Base-by-base conservation (phyloP, 2,329 filamentous ascomycete species). In the Orbilia ellipsospora region DNA sequence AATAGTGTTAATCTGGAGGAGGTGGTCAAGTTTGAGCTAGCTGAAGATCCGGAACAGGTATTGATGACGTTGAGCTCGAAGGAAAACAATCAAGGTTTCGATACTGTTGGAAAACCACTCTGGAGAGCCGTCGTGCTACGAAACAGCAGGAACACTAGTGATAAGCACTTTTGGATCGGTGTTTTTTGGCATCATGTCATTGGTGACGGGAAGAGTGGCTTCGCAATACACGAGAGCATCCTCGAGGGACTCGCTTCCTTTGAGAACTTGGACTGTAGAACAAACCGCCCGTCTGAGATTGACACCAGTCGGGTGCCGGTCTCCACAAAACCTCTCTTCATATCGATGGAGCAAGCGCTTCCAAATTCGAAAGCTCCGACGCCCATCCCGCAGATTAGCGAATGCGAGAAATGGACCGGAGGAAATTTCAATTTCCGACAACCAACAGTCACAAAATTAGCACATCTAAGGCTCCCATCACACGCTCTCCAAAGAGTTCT, bases 151-250 rank as follows among this genome's bases (percentile, higher is more conserved):
- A 48, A 45, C 48, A 59, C 13, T 20, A 52, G 50, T 20, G 61
- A 56, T 28, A 40, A 7, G 20, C 60, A 51, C 20, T 72, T 72
- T 36, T 20, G 48, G 42, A 52, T 72, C 10, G 67, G 60, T 8
- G 59, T 72, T 57, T 54, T 72, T 31, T 72, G 67, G 67, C 67
- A 72, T 51, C 67, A 72, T 65, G 51, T 72, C 15, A 72, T 72
- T 36, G 67, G 67, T 7, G 67, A 72, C 18, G 67, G 67, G 8
- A 59, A 60, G 36, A 72, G 67, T 20, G 67, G 67, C 1, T 42
- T 64, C 36, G 67, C 67, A 5, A 44, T 72, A 13, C 67, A 72
- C 18, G 42, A 65, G 18, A 52, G 31, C 55, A 51, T 72, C 28
- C 67, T 72, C 45, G 60, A 72, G 36, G 60, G 57, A 23, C 44